Evolutionary conservation across 208 protist species (phyloP), one percentile per base, ranked within the genome.

Genomic region (Crithidia acanthocephali): DNA sequence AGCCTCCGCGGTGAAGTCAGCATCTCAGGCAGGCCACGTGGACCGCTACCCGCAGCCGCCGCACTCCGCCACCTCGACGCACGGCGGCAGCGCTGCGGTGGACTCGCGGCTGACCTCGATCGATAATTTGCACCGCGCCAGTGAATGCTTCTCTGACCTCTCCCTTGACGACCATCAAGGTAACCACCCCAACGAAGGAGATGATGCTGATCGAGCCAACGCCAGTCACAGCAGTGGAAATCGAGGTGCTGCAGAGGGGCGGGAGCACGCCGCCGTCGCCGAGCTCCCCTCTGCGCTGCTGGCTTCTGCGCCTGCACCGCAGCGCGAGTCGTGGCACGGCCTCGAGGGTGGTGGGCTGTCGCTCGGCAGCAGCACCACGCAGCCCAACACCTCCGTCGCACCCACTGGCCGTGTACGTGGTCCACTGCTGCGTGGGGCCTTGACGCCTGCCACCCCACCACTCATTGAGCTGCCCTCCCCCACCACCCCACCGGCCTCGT

Each of bases 291-390:
- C 47, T 2, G 6, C 47, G 0, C 32, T 56, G 5, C 8, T 44
- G 6, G 5, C 47, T 9, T 56, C 61, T 25, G n/a, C 61, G 16
- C 44, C 61, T 13, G 5, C 3, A 8, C 59, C 23, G 23, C 44
- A 28, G 27, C 61, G 30, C 30, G 30, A 23, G 30, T 66, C 47
- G 44, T 66, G 61, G 61, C 61, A 56, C 45, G 42, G 28, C 18
- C 40, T 56, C 16, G 45, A 37, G n/a, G 28, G 55, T 20, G 55
- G 55, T 22, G 55, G 44, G 2, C 61, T 56, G 0, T 13, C 61
- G 6, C 3, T 66, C 40, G 47, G 47, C n/a, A 13, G 13, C 32
- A 44, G 47, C 32, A 28, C 10, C n/a, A 66, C 44, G 8, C 61
- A 66, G 61, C 28, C n/a, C 2, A 25, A 53, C 61, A 33, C 15